Base-by-base conservation (phyloP, 208 protist species). In the Wallacemonas collosoma region DNA sequence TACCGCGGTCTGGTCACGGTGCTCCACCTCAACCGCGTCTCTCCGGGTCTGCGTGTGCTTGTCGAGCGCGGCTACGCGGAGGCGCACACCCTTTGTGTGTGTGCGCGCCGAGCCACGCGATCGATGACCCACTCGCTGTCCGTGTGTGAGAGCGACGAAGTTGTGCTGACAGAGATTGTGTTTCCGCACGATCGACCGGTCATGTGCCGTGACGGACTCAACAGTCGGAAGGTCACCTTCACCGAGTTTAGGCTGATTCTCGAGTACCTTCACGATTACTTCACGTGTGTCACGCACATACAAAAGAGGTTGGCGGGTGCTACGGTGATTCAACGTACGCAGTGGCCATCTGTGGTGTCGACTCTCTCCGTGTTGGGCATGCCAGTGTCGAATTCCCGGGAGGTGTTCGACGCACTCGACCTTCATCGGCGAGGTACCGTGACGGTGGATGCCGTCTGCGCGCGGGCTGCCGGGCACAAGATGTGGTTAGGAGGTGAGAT, bases 61-160 rank as follows among this genome's bases (percentile, higher is more conserved):
- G 60, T 65, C 12, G 60, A 65, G 60, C 60, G 60, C 60, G 60
- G 11, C n/a, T 65, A 65, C 60, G 5, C 39, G 40, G 60, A 44
- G 43, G 60, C 60, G 43, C 60, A 65, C 60, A 65, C 43, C n/a
- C 43, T 8, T 6, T 50, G 60, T 48, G 15, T 35, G 60, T 50
- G 43, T 38, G 60, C 8, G 40, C 60, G 40, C n/a, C 60, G 40
- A 26, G 60, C 60, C 15, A 6, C 8, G 60, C 60, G 43, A 57
- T 57, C 9, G 53, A 45, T 11, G 2, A 17, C 57, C 17, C n/a
- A 8, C 57, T 40, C 38, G 44, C 4, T n/a, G 38, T 8, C n/a
- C 36, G 57, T 26, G 26, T 26, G 26, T 26, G 26, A 63, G 7
- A n/a, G 14, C 26, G 26, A 62, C 14, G 26, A 62, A 41, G 38